Evolutionary conservation across 2,329 filamentous ascomycete genomes (phyloP).

Genomic region (Sclerotinia sclerotiorum): DNA sequence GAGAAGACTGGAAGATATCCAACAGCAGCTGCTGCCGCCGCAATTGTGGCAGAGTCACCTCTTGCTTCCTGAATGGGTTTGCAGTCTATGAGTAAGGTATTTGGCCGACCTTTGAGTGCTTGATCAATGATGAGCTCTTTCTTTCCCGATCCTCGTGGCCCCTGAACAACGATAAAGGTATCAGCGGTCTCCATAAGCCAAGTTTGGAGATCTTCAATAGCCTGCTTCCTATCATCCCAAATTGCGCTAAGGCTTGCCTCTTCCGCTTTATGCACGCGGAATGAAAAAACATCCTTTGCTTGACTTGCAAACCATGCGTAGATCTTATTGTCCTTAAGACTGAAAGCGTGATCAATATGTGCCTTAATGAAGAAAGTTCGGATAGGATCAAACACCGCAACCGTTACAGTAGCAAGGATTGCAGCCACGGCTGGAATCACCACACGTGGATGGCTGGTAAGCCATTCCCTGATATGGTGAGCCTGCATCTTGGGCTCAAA

Average conservation of each 20-base stretch:
- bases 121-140: conserved; percentile 84
- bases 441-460: conserved; percentile 73
- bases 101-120: conserved; percentile 70
- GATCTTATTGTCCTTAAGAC: conserved; percentile 69
- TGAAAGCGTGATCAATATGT: conserved; percentile 76
- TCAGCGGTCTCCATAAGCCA: conserved; percentile 88
- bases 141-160: conserved; percentile 88
- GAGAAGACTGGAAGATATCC: conserved; percentile 93
- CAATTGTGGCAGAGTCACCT: conserved; percentile 83
- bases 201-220: conserved; percentile 77
- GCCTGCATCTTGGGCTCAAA: conserved; percentile 79
- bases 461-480: conserved; percentile 83
- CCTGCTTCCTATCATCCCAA: conserved; percentile 57
- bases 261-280: conserved; percentile 57
- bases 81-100: conserved; percentile 86
- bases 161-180: conserved; percentile 92
- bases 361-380: conserved; percentile 88
- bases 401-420: conserved; percentile 76
- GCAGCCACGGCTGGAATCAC: conserved; percentile 82
- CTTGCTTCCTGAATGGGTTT: conserved; percentile 89
- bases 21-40: conserved; percentile 75
- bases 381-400: conserved; percentile 90
- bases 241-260: conserved; percentile 73
- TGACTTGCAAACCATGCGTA: conserved; percentile 81
- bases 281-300: conserved; percentile 63